A percentile compares a stretch with the other conserved stretches of the same genome.
Conservation (phyloP, 148 eudicot genomes). For the Pouteria glomerata region DNA sequence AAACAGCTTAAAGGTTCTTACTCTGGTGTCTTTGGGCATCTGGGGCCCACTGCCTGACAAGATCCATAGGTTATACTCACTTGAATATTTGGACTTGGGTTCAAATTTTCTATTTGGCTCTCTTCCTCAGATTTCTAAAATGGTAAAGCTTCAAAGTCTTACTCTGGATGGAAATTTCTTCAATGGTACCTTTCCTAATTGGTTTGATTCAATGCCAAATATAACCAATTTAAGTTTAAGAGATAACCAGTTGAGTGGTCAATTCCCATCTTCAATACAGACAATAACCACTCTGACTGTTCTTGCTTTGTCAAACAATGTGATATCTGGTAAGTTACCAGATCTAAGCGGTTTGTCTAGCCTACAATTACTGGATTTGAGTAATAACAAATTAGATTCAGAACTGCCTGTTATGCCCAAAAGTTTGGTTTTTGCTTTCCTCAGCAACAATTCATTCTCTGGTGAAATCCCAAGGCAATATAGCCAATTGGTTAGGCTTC, state of each 20-base stretch:
- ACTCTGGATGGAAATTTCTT: conserved; percentile 55
- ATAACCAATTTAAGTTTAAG: conserved; percentile 43
- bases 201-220: conserved; percentile 39
- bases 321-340: conserved; percentile 46
- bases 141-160: conserved; percentile 47
- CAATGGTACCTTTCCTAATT: conserved; percentile 46
- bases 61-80: conserved; percentile 48
- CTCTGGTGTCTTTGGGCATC: conserved; percentile 57
- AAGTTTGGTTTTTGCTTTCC: conserved; percentile 37
- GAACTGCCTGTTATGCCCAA: conserved; percentile 45
- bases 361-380: conserved; percentile 44
- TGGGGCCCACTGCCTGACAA: conserved; percentile 66
- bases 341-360: conserved; percentile 43
- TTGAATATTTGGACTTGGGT: conserved; percentile 60
- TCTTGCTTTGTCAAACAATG: conserved; percentile 46
- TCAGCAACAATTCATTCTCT: conserved; percentile 49
- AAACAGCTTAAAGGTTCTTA: conserved; percentile 44
- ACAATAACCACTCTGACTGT: conserved; percentile 30
- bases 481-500: conserved; percentile 30
- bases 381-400: conserved; percentile 41
- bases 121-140: conserved; percentile 45
- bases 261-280: conserved; percentile 40
- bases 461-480: conserved; percentile 38
- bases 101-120: conserved; percentile 61
- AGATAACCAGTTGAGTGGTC: conserved; percentile 43